Base-by-base conservation (phyloP, 2,329 filamentous ascomycete species). In the Ophiostoma australiae region DNA sequence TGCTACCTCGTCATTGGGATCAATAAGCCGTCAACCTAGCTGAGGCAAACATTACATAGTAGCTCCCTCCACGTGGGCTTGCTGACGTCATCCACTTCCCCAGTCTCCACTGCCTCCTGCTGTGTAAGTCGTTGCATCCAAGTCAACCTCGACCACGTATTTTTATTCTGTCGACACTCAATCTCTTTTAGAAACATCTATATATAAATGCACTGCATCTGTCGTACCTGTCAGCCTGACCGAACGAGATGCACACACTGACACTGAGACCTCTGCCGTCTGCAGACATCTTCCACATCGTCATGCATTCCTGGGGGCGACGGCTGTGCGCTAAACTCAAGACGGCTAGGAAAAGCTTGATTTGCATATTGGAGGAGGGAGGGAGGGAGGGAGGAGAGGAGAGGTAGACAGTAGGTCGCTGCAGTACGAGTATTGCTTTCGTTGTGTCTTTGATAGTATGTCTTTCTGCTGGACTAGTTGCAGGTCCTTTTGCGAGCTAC, bases 261-360 rank as follows among this genome's bases (percentile, higher is more conserved):
- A 15, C 39, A 41, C 39, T 41, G 44, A 48, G 44, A 48, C 44
- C 17, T 20, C 37, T n/a, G 17, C 44, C 44, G 17, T 48, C 44
- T n/a, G 52, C 58, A 33, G 58, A 63, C 58, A 63, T 63, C 27
- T 63, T 63, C 58, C 58, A 58, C 52, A 58, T 58, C 10, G 17
- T 23, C 52, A 27, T 58, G 58, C 27, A 63, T 63, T 63, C 58
- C 58, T 58, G 52, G 52, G 52, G 52, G 27, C 58, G 23, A 15
- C 58, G 17, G 23, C 58, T 55, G 27, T 27, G 15, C 58, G 58
- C 58, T 63, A 63, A 13, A 35, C 27, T 17, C 58, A 63, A 63
- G 27, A 63, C 27, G 27, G 58, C 58, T 63, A 63, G 58, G 15
- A 33, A 61, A 35, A 35, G 58, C 58, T 63, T 63, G 58, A 35